These are phyloP conservation scores for Pythium inflatum DNA, from an alignment of 352 stramenopile genomes.

Conservation along the genomic window DNA sequence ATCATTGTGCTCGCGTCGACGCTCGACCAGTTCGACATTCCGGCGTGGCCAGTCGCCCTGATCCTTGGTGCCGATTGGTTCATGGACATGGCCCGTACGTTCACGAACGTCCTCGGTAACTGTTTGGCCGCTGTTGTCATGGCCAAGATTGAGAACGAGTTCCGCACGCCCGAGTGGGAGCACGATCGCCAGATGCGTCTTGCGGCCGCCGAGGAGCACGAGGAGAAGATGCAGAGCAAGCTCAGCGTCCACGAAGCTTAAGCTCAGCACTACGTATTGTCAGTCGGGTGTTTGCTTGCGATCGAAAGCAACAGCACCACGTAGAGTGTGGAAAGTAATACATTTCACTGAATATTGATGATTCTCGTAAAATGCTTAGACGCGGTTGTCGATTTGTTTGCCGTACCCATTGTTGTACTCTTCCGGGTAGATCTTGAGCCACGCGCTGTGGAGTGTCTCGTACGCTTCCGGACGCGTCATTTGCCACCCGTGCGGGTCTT, in stretches of 20 bases:
- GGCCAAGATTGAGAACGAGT: constrained; percentile 68
- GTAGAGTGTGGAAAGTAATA: constrained; percentile 14
- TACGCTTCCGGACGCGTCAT: constrained; percentile 75
- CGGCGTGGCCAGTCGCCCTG: constrained; percentile 59
- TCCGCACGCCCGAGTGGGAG: constrained; percentile 57
- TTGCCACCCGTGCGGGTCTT: constrained; percentile 79
- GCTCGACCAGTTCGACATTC: constrained; percentile 42
- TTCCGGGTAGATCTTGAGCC: constrained; percentile 81
- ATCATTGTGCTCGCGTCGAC: constrained; percentile 16
- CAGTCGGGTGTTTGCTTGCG: not conserved
- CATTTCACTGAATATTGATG: not conserved
- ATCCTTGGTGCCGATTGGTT: constrained; percentile 67
- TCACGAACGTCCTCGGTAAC: constrained; percentile 64
- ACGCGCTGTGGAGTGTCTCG: constrained; percentile 69
- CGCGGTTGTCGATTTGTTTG: constrained; percentile 50
- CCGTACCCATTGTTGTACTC: constrained; percentile 86
- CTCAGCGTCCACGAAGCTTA: constrained; percentile 8
- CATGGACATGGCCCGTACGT: constrained; percentile 62
- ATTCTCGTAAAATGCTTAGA: constrained; percentile 6
- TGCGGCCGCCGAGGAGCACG: constrained; percentile 4
- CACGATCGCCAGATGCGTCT: constrained; percentile 18
- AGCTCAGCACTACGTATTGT: not conserved
- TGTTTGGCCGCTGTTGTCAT: constrained; percentile 59
- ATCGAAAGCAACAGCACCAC: constrained; percentile 1
- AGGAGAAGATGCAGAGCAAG: constrained; percentile 12